phyloP scores from a whole-genome alignment of 352 stramenopile genomes.

The Paralagenidium karlingii region DNA sequence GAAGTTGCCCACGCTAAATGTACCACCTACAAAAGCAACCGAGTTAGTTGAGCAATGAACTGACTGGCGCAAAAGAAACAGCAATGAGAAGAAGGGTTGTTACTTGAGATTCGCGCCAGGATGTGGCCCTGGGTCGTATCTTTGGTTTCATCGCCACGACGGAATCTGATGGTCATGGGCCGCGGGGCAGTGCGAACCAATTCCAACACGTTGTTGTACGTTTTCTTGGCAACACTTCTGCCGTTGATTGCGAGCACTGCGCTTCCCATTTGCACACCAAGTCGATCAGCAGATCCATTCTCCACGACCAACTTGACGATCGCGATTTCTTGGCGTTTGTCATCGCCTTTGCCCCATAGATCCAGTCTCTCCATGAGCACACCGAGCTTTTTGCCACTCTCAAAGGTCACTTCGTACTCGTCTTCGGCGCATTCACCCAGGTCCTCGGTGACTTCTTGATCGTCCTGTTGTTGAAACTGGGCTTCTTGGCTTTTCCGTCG shows the following conservation, averaged over 20 bases:
- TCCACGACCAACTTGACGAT: slow-evolving; percentile 77
- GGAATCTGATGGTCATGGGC: slow-evolving; percentile 60
- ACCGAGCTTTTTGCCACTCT: slow-evolving; percentile 60
- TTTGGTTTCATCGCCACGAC: slow-evolving; percentile 44
- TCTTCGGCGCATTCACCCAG: slow-evolving; percentile 21
- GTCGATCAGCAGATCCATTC: slow-evolving; percentile 52
- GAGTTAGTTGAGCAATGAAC: slow-evolving; percentile 3
- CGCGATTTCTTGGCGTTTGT: slow-evolving; percentile 42
- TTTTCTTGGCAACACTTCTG: slow-evolving; percentile 33
- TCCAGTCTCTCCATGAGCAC: slow-evolving; percentile 75
- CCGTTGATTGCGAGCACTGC: slow-evolving; percentile 64
- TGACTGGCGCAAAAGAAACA: too few species aligned
- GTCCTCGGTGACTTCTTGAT: slow-evolving; percentile 5
- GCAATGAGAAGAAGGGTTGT: neutral
- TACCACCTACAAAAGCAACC: slow-evolving; percentile 35
- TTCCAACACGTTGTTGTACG: slow-evolving; percentile 52
- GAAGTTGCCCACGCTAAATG: slow-evolving; percentile 72
- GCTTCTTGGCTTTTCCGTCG: neutral
- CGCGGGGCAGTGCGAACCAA: slow-evolving; percentile 67
- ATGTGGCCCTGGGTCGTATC: slow-evolving; percentile 55
- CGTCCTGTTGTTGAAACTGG: neutral
- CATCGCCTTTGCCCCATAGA: slow-evolving; percentile 33
- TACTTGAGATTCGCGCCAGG: slow-evolving; percentile 75
- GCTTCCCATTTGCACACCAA: slow-evolving; percentile 50
- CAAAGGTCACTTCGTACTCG: slow-evolving; percentile 72